phyloP scores from a whole-genome alignment of 768 basidiomycete species.

The Asterophora parasitica region DNA sequence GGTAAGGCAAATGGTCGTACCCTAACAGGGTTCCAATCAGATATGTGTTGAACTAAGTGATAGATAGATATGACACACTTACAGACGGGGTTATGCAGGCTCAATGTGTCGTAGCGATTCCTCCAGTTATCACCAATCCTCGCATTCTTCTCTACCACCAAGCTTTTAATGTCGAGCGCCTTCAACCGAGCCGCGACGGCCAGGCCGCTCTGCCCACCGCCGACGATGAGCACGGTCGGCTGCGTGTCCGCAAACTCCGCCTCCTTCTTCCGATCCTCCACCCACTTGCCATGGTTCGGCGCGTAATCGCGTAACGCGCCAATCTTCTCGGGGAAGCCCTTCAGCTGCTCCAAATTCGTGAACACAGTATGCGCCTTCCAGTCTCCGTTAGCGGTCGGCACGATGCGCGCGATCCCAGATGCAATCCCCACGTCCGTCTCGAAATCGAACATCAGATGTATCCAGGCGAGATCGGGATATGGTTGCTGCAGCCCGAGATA shows the following conservation, averaged over 20 bases:
- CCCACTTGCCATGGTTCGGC: conserved; percentile 55
- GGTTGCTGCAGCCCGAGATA: conserved; percentile 33
- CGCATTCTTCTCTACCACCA: conserved; percentile 60
- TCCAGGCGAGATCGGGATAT: conserved; percentile 51
- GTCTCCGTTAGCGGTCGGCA: conserved; percentile 36
- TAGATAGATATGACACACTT: conserved; percentile 22
- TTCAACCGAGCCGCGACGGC: conserved; percentile 56
- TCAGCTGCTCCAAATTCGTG: conserved; percentile 55
- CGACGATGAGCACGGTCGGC: conserved; percentile 50
- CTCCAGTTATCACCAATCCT: conserved; percentile 66
- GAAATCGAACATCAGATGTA: conserved; percentile 54
- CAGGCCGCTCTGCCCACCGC: conserved; percentile 66
- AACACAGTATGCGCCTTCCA: conserved; percentile 63
- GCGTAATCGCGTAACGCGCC: conserved; percentile 39
- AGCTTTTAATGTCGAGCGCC: conserved; percentile 38
- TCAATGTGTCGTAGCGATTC: conserved; percentile 60
- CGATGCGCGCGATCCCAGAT: conserved; percentile 49
- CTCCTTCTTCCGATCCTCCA: conserved; percentile 36
- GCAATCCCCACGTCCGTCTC: conserved; percentile 45
- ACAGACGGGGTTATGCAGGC: conserved; percentile 67
- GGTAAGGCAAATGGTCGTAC: conserved; percentile 55
- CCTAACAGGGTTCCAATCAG: conserved; percentile 23
- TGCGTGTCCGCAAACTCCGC: conserved; percentile 38
- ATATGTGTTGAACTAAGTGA: too few species aligned
- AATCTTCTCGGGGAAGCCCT: conserved; percentile 44